Evolutionary conservation across 1,284 basidiomycete genomes (phyloP).

Genomic region (Ustilago nuda): DNA sequence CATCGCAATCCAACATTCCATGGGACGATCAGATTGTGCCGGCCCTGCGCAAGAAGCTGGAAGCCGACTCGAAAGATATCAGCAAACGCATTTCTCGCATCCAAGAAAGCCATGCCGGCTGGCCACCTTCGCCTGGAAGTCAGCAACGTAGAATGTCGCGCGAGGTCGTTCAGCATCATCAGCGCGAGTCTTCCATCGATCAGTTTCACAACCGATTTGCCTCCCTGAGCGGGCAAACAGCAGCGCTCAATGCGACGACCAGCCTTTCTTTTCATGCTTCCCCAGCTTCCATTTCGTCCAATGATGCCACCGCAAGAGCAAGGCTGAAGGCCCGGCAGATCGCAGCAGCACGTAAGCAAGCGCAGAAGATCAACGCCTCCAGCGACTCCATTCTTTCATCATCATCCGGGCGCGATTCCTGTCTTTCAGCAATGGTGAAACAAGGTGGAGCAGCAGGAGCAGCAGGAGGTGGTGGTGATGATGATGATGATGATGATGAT

Average conservation of each 20-base stretch:
- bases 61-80: slow-evolving; percentile 41
- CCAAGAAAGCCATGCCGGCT: slow-evolving; percentile 40
- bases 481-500: too few species aligned
- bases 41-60: slow-evolving; percentile 51
- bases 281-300: not conserved
- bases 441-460: not conserved
- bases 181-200: slow-evolving; percentile 33
- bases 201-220: slow-evolving; percentile 49
- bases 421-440: not conserved
- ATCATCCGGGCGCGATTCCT: not conserved
- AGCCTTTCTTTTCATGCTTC: slow-evolving; percentile 21
- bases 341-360: slow-evolving; percentile 28
- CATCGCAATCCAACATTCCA: slow-evolving; percentile 18
- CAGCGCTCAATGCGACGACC: not conserved
- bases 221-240: slow-evolving; percentile 7
- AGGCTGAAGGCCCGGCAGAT: slow-evolving; percentile 38
- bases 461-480: too few species aligned
- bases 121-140: slow-evolving; percentile 9
- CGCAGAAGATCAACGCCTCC: not conserved
- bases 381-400: slow-evolving; percentile 12
- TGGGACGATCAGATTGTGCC: slow-evolving; percentile 60
- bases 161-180: slow-evolving; percentile 29
- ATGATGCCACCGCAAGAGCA: slow-evolving; percentile 36
- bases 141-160: slow-evolving; percentile 23
- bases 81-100: slow-evolving; percentile 49